These are phyloP conservation scores for Anisodus acutangulus DNA, from an alignment of 257 asterid genomes.

Conservation along the genomic window DNA sequence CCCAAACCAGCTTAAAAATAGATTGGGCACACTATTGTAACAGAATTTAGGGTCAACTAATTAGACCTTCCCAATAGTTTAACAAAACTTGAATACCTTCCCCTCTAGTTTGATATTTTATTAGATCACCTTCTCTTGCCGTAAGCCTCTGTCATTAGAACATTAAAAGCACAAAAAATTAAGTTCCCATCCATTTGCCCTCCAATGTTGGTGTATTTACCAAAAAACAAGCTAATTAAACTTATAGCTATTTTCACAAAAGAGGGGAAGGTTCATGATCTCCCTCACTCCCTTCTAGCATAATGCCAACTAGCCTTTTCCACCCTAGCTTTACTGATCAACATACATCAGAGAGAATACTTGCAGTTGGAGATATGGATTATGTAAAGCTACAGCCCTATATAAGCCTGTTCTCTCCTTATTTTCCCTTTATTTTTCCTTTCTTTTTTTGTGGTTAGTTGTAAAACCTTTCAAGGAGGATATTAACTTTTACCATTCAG, in stretches of 20 bases:
- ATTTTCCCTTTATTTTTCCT: background rate
- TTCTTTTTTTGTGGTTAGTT: background rate
- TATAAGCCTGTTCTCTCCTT: background rate
- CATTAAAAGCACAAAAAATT: background rate
- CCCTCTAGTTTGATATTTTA: constrained; percentile 16
- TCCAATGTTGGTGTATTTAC: background rate
- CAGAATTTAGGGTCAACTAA: background rate
- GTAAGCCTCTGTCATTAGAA: background rate
- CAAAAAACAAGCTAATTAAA: constrained; percentile 16
- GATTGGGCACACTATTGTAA: background rate
- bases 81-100: background rate
- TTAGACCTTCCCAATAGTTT: background rate
- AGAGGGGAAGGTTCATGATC: background rate
- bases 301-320: background rate
- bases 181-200: background rate
- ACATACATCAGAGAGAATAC: background rate
- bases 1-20: background rate
- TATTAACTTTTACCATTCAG: background rate
- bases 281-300: background rate
- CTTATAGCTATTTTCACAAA: background rate
- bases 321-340: background rate
- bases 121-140: background rate
- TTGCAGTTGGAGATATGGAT: background rate
- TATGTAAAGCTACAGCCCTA: background rate
- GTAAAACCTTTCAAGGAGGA: background rate